Percentiles rank a stretch among this genome's conserved stretches.
phyloP scores from a whole-genome alignment of 1,284 basidiomycete genomes.

The Leccinum proliferum region DNA sequence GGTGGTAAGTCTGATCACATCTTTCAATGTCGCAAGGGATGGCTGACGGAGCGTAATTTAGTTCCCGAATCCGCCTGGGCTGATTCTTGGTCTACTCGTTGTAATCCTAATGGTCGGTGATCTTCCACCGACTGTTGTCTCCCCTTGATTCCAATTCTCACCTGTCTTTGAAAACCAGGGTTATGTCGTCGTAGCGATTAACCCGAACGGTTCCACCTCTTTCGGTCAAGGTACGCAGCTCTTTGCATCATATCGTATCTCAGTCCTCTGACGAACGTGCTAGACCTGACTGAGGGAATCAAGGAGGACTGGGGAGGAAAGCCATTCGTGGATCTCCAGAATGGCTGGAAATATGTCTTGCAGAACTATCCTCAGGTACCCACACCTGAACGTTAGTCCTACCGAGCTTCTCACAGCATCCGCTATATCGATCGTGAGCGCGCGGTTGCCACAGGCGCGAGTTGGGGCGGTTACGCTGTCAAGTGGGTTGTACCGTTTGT shows the following conservation, averaged over 20 bases:
- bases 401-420: slow-evolving; percentile 9
- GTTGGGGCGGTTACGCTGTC: slow-evolving; percentile 81
- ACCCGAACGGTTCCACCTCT: slow-evolving; percentile 85
- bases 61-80: slow-evolving; percentile 80
- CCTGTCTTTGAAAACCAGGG: slow-evolving; percentile 68
- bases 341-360: slow-evolving; percentile 71
- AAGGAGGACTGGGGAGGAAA: slow-evolving; percentile 81
- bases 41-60: slow-evolving; percentile 16
- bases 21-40: not conserved
- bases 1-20: slow-evolving; percentile 41
- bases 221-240: slow-evolving; percentile 69
- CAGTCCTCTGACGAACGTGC: slow-evolving; percentile 2
- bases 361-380: slow-evolving; percentile 66
- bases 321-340: slow-evolving; percentile 76
- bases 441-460: slow-evolving; percentile 77
- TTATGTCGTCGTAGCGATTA: slow-evolving; percentile 81
- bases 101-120: slow-evolving; percentile 75
- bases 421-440: slow-evolving; percentile 72
- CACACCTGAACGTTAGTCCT: not conserved
- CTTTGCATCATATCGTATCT: not conserved
- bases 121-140: not conserved
- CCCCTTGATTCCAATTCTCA: not conserved
- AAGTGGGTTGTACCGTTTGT: slow-evolving; percentile 44
- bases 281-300: slow-evolving; percentile 80
- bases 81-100: slow-evolving; percentile 80